Evolutionary conservation across 345 rosid species (phyloP).

Genomic region (Eucalyptus brandiana): DNA sequence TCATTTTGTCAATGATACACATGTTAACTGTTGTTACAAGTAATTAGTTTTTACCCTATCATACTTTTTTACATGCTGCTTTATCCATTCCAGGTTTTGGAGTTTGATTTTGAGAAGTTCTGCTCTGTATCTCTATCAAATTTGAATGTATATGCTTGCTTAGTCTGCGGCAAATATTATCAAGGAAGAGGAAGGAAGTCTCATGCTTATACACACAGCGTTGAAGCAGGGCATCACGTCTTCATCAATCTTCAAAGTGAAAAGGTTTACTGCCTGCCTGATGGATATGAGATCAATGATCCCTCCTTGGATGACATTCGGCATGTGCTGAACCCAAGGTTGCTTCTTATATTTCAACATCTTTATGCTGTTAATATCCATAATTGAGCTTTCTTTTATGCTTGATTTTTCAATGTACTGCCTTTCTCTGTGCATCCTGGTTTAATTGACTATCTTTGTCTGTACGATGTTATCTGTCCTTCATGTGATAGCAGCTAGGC

Average conservation of each 20-base stretch:
- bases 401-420: neutral
- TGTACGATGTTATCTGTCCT: neutral
- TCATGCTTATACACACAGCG: conserved; percentile 96
- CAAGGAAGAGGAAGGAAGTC: conserved; percentile 97
- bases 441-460: neutral
- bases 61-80: neutral
- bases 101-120: conserved; percentile 95
- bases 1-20: neutral
- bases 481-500: neutral
- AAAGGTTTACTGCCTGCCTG: conserved; percentile 97
- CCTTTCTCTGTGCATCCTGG: neutral
- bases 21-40: neutral
- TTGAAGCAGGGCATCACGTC: conserved; percentile 96
- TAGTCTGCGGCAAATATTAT: conserved; percentile 92
- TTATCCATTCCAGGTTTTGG: conserved; percentile 52
- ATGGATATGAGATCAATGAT: conserved; percentile 90
- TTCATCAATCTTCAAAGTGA: conserved; percentile 85
- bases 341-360: neutral
- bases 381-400: neutral
- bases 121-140: conserved; percentile 89
- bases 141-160: conserved; percentile 88
- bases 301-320: conserved; percentile 95
- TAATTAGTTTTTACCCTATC: neutral
- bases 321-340: conserved; percentile 93
- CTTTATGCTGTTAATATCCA: neutral